Evolutionary conservation across 352 stramenopile genomes (phyloP), one percentile per base, ranked within the genome.

Genomic region (Globisporangium megalacanthum): DNA sequence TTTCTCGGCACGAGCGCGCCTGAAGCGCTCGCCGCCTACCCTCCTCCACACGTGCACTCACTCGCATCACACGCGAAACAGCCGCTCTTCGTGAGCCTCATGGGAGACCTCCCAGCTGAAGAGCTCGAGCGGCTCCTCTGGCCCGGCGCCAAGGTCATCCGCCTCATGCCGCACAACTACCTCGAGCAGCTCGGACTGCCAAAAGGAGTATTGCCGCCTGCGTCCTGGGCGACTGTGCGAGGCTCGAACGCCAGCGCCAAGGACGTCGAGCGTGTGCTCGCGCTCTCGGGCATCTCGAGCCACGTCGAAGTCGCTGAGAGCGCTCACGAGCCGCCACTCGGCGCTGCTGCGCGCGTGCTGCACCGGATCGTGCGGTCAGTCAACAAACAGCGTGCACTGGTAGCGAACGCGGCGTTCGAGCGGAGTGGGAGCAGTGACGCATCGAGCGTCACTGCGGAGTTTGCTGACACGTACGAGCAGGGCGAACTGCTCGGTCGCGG

Each of bases 31-130:
- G 63, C 64, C 33, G 56, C 62, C 5, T 29, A 29, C 25, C 25
- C 25, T 29, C 4, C 25, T 29, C 25, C 25, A 29, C 25, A 29
- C 25, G 4, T 4, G 1, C 25, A 29, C 25, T 29, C 25, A 29
- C 25, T 29, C 25, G 25, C 25, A 29, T 4, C 25, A 4, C 25
- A 29, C 25, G 25, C 70, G 37, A 59, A 67, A 17, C 73, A 83
- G 52, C 83, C 72, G 29, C 73, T 89, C 3, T 89, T 86, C 56
- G 79, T 89, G 50, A 85, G 73, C 50, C 68, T 89, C 50, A 86
- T 86, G 77, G 77, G 73, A n/a, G 77, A 88, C 41, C 58, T 87
- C 42, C 69, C 73, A 6, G 66, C 77, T 0, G 65, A 74, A 14
- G 67, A 88, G 58, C 61, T 89, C 6, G 79, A 86, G 58, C 44